Conservation (phyloP, 345 rosid genomes). For the Alliaria petiolata region DNA sequence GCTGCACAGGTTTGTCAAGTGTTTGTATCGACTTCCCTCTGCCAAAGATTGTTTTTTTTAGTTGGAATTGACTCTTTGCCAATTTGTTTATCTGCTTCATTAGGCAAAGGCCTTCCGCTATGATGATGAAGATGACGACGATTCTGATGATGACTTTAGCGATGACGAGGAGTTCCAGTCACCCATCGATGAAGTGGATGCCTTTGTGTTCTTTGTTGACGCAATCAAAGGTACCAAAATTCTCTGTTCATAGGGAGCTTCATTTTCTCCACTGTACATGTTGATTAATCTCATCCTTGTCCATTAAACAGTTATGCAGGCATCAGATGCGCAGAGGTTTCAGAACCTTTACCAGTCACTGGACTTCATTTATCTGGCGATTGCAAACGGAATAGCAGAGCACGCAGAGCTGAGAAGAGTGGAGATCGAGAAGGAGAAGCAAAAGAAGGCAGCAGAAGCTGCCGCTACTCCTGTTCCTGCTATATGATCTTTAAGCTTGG, state of each 20-base stretch:
- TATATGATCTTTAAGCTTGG: slow-evolving; percentile 4
- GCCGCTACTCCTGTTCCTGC: slow-evolving; percentile 1
- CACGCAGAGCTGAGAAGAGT: slow-evolving; percentile 92
- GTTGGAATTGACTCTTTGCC: not conserved
- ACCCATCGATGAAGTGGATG: slow-evolving; percentile 97
- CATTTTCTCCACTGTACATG: not conserved
- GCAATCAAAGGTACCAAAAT: slow-evolving; percentile 64
- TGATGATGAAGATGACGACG: slow-evolving; percentile 50
- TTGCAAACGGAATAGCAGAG: slow-evolving; percentile 85
- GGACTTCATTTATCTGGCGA: slow-evolving; percentile 80
- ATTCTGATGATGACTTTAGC: slow-evolving; percentile 85
- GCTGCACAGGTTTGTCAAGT: slow-evolving; percentile 75
- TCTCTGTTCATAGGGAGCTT: not conserved
- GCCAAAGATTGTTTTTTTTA: not conserved
- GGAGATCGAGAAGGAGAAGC: slow-evolving; percentile 86
- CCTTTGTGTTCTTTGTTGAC: slow-evolving; percentile 88
- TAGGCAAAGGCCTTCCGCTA: slow-evolving; percentile 71
- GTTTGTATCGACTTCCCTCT: not conserved
- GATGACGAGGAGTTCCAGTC: slow-evolving; percentile 95
- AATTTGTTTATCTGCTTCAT: not conserved
- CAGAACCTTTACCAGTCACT: slow-evolving; percentile 79
- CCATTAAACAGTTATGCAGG: slow-evolving; percentile 59
- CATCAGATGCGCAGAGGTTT: slow-evolving; percentile 68
- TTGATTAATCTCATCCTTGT: not conserved
- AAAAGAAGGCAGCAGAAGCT: slow-evolving; percentile 60